phyloP scores from a whole-genome alignment of 2,329 filamentous ascomycete genomes.

The Colletotrichum magnum region DNA sequence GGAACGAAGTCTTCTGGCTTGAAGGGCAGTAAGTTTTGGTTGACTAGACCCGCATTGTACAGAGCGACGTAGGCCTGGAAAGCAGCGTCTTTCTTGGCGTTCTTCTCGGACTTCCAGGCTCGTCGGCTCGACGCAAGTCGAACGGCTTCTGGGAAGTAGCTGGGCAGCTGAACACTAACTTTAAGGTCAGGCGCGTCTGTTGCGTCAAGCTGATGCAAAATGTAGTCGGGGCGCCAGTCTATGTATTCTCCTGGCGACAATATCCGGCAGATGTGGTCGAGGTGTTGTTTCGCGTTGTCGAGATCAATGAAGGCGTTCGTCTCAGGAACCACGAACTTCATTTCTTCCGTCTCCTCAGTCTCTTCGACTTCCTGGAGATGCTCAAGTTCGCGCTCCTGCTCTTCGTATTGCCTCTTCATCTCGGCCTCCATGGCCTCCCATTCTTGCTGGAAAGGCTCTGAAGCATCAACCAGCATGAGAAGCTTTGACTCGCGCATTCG shows the following conservation, averaged over 20 bases:
- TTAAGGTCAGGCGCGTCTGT: constrained; percentile 51
- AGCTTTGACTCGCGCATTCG: constrained; percentile 66
- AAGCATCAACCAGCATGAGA: constrained; percentile 59
- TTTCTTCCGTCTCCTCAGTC: constrained; percentile 44
- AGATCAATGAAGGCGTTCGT: constrained; percentile 78
- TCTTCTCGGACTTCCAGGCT: constrained; percentile 79
- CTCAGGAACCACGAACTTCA: constrained; percentile 53
- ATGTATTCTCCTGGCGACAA: constrained; percentile 72
- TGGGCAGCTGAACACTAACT: constrained; percentile 79
- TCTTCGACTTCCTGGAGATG: constrained; percentile 65
- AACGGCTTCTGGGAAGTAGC: constrained; percentile 74
- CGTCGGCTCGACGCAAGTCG: constrained; percentile 65
- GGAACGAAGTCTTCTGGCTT: constrained; percentile 56
- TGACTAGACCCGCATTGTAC: constrained; percentile 79
- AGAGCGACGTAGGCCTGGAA: constrained; percentile 84
- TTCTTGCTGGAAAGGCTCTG: constrained; percentile 50
- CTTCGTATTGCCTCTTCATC: constrained; percentile 80
- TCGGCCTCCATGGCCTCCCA: constrained; percentile 79
- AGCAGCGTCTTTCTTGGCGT: constrained; percentile 84
- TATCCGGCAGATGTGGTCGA: constrained; percentile 84
- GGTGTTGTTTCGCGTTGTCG: constrained; percentile 80
- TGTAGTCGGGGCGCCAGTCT: constrained; percentile 78
- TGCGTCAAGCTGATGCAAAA: constrained; percentile 59
- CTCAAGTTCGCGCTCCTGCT: constrained; percentile 69
- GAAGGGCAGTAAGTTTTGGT: constrained; percentile 82